Percentiles rank a stretch among this genome's conserved stretches.
These are phyloP conservation scores for Dittrichia graveolens DNA, from an alignment of 129 eudicot species.

Conservation along the genomic window DNA sequence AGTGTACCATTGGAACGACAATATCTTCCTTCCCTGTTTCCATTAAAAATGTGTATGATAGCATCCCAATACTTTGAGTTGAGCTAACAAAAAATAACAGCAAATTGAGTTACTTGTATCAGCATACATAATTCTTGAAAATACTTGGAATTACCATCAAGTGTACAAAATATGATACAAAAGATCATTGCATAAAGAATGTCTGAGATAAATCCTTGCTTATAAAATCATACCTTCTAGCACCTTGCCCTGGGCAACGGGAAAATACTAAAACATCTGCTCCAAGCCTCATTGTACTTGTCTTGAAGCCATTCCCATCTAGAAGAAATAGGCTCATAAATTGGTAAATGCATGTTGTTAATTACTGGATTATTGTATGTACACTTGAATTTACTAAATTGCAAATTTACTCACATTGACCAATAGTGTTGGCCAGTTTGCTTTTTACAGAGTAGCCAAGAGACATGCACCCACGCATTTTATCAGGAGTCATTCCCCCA, in stretches of 20 bases:
- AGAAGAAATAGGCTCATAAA: conserved; percentile 1
- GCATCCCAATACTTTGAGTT: conserved; percentile 85
- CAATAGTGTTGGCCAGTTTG: conserved; percentile 66
- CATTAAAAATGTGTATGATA: conserved; percentile 74
- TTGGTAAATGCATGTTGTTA: neutral
- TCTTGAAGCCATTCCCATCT: conserved; percentile 89
- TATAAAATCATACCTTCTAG: conserved; percentile 37
- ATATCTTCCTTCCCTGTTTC: conserved; percentile 73
- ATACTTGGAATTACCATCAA: neutral
- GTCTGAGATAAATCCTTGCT: neutral
- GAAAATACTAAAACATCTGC: conserved; percentile 82
- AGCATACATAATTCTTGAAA: neutral
- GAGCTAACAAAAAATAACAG: conserved; percentile 39
- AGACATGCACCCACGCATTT: conserved; percentile 75
- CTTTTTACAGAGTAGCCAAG: conserved; percentile 76
- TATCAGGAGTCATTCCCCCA: conserved; percentile 80
- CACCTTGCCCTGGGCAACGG: conserved; percentile 52
- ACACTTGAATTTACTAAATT: neutral
- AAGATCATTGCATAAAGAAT: neutral
- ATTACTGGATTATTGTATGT: neutral
- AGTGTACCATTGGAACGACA: conserved; percentile 82
- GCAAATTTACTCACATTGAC: conserved; percentile 60
- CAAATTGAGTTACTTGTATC: neutral
- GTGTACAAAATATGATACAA: neutral
- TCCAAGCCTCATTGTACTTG: conserved; percentile 91